Percentiles rank a stretch among this genome's conserved stretches.
phyloP scores from a whole-genome alignment of 768 basidiomycete genomes.

The Kwoniella dendrophila region DNA sequence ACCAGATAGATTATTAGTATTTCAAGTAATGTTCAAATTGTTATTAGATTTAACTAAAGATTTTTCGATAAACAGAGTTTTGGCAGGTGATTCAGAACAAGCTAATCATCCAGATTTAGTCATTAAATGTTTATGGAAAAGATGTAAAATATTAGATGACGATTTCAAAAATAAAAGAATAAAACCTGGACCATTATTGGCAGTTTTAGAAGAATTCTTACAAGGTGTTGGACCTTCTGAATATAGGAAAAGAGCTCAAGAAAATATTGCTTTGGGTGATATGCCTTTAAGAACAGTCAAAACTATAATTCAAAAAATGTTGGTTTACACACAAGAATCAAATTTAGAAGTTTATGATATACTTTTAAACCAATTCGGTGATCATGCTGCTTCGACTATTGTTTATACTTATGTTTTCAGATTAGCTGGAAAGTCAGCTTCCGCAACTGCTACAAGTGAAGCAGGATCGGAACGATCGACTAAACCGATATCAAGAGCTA shows the following conservation, averaged over 20 bases:
- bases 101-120: constrained; percentile 89
- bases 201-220: constrained; percentile 89
- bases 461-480: constrained; percentile 21
- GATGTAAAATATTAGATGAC: constrained; percentile 90
- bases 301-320: constrained; percentile 95
- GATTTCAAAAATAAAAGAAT: constrained; percentile 78
- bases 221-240: constrained; percentile 92
- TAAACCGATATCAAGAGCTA: constrained; percentile 13
- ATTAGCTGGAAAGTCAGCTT: constrained; percentile 7
- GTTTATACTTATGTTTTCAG: constrained; percentile 46
- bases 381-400: constrained; percentile 56
- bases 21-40: constrained; percentile 75
- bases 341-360: constrained; percentile 78
- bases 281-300: constrained; percentile 98
- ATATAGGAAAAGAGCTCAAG: constrained; percentile 88
- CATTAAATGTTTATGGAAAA: constrained; percentile 96
- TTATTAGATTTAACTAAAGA: constrained; percentile 72
- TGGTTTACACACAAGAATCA: constrained; percentile 56
- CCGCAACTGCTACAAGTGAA: background rate
- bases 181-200: constrained; percentile 84
- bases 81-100: constrained; percentile 75
- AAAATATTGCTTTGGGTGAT: constrained; percentile 91
- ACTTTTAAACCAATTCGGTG: constrained; percentile 85
- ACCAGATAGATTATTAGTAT: constrained; percentile 75
- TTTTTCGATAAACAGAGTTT: constrained; percentile 56